Conservation (phyloP, 768 basidiomycete species). For the Leccinum sublutescens region DNA sequence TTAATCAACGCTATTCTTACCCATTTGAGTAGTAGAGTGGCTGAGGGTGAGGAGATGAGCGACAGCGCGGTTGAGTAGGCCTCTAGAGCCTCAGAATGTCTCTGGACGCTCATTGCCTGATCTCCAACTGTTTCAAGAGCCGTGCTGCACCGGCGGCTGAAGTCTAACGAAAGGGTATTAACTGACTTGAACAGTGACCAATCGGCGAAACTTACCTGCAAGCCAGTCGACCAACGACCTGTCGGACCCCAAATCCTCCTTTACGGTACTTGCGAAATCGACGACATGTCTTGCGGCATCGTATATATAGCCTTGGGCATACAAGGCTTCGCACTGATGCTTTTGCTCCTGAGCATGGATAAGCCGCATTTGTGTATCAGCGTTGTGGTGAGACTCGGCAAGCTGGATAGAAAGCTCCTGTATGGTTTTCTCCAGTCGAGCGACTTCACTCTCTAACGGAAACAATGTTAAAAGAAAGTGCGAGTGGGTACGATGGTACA, state of each 20-base stretch:
- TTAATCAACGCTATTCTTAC: background rate
- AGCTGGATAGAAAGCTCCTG: background rate
- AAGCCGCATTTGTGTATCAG: background rate
- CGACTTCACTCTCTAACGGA: background rate
- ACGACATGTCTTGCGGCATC: slow-evolving; percentile 1
- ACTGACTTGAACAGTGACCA: fast-evolving
- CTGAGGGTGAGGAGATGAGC: background rate
- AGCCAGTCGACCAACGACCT: slow-evolving; percentile 2
- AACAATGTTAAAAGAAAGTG: background rate
- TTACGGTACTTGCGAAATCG: background rate
- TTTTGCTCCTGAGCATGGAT: slow-evolving; percentile 2
- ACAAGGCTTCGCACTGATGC: slow-evolving; percentile 7
- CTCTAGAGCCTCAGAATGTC: background rate
- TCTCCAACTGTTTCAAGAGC: background rate
- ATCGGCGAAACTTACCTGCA: background rate
- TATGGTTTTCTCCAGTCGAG: background rate
- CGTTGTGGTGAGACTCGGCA: background rate
- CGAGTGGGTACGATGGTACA: background rate
- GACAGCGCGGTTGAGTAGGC: slow-evolving; percentile 2
- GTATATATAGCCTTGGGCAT: background rate
- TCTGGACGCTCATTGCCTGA: background rate
- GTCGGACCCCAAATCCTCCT: background rate
- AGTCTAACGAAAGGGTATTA: background rate
- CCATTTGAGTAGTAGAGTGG: background rate
- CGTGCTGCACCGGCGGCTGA: background rate